phyloP scores from a whole-genome alignment of 2,329 filamentous ascomycete genomes.

The Lasiodiplodia gonubiensis region DNA sequence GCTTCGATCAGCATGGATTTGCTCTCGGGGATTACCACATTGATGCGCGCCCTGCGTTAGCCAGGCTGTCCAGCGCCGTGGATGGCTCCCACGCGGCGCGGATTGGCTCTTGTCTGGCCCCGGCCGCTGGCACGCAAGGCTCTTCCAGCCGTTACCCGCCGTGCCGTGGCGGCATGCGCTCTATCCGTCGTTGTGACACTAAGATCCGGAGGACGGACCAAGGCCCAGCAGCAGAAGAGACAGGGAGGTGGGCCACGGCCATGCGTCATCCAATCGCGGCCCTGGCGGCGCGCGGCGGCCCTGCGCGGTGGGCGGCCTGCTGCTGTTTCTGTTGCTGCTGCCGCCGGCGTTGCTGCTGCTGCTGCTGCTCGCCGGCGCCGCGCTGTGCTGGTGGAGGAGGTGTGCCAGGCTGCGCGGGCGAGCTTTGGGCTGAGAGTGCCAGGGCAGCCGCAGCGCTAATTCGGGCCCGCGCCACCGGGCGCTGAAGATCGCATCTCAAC shows the following conservation, averaged over 20 bases:
- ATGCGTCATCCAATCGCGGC: slow-evolving; percentile 15
- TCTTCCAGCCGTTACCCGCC: slow-evolving; percentile 14
- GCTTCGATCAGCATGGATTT: slow-evolving; percentile 22
- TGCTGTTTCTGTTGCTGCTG: background rate
- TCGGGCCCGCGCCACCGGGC: slow-evolving; percentile 12
- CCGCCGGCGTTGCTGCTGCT: background rate
- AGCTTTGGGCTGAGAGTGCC: background rate
- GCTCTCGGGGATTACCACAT: slow-evolving; percentile 20
- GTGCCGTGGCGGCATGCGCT: slow-evolving; percentile 25
- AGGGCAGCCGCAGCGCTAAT: background rate
- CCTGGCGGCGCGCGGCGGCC: background rate
- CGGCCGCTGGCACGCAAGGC: slow-evolving; percentile 12
- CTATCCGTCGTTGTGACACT: slow-evolving; percentile 22
- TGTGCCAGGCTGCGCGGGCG: background rate
- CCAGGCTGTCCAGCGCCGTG: slow-evolving; percentile 15
- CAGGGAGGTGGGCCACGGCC: slow-evolving; percentile 20
- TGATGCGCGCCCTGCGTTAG: slow-evolving; percentile 23
- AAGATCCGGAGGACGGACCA: slow-evolving; percentile 21
- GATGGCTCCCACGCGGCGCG: slow-evolving; percentile 1
- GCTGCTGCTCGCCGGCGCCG: background rate
- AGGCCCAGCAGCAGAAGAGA: slow-evolving; percentile 15
- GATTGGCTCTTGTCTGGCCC: slow-evolving; percentile 11
- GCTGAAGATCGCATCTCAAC: slow-evolving; percentile 28
- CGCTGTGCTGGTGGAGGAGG: background rate
- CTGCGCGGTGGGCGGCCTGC: background rate